Conservation (phyloP, 352 stramenopile genomes). For the Phytophthora sp. region DNA sequence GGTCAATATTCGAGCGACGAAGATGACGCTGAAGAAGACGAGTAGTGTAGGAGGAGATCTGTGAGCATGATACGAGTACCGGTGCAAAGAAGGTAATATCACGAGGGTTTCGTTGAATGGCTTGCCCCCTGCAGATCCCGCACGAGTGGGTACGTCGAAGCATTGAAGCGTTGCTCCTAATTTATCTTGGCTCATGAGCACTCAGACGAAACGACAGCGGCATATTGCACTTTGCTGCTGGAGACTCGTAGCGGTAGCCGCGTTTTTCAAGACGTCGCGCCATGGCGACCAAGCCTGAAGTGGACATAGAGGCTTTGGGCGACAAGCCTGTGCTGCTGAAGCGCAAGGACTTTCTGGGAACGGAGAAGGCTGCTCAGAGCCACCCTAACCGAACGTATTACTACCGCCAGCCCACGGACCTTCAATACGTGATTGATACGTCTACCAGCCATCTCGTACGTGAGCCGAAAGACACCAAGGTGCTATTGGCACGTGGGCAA, state of each 20-base stretch:
- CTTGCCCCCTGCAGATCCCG: neutral
- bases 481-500: conserved; percentile 73
- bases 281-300: conserved; percentile 50
- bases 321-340: conserved; percentile 60
- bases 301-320: conserved; percentile 32
- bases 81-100: conserved; percentile 13
- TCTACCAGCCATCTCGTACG: conserved; percentile 72
- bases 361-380: conserved; percentile 64
- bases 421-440: conserved; percentile 76
- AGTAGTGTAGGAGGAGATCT: conserved; percentile 26
- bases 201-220: conserved; percentile 27
- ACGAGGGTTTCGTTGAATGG: conserved; percentile 3
- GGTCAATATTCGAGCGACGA: conserved; percentile 82
- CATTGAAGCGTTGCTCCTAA: conserved; percentile 12
- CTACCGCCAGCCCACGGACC: conserved; percentile 71
- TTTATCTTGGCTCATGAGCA: too few species aligned
- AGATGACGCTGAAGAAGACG: conserved; percentile 69
- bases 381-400: conserved; percentile 83
- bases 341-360: conserved; percentile 78
- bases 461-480: conserved; percentile 65
- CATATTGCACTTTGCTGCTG: neutral
- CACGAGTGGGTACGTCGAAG: too few species aligned
- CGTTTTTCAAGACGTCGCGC: neutral
- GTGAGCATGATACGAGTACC: conserved; percentile 3
- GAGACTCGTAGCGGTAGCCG: neutral